Base-by-base conservation (phyloP, 2,329 filamentous ascomycete genomes). In the Nemania diffusa region DNA sequence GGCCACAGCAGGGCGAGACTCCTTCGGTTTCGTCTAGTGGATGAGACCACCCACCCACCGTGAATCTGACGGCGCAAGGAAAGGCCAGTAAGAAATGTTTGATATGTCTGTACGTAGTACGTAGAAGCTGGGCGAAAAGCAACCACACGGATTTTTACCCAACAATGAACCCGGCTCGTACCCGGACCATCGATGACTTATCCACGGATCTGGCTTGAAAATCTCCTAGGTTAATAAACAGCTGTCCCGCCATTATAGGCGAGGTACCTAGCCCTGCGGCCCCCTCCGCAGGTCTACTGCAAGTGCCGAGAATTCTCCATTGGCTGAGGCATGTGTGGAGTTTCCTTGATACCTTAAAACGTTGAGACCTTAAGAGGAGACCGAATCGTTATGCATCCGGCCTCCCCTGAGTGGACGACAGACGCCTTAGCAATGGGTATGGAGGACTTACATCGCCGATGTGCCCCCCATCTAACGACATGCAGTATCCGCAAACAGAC, bases 151-250 rank as follows among this genome's bases (percentile, higher is more conserved):
- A 27, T 57, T 60, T 52, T 40, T 22, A 44, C 57, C 61, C 62
- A 61, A 64, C 44, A 40, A 20, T 26, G 32, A 65, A 52, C 59
- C 55, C 50, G 52, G 53, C 53, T 56, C 40, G 55, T 22, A 34
- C 44, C 46, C 32, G 57, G 57, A 50, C 59, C 58, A 57, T 53
- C 29, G 46, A 51, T 46, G 13, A n/a, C 48, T 13, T 32, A 61
- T 64, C 64, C 64, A 62, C 27, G 60, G 64, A 59, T 64, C 61
- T 58, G 53, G 57, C 60, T 68, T 59, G 40, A 29, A 29, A 27
- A 46, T 37, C 20, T 29, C 37, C 27, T 53, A 50, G 48, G n/a
- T 32, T n/a, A 11, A 42, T 15, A 42, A 46, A 50, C 27, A 20
- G 44, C 51, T 60, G 51, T 52, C 40, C 26, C 22, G 57, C 52